A percentile compares a stretch with the other conserved stretches of the same genome.
phyloP scores from a whole-genome alignment of 2,329 filamentous ascomycete species.

The Sclerotinia spermophila region DNA sequence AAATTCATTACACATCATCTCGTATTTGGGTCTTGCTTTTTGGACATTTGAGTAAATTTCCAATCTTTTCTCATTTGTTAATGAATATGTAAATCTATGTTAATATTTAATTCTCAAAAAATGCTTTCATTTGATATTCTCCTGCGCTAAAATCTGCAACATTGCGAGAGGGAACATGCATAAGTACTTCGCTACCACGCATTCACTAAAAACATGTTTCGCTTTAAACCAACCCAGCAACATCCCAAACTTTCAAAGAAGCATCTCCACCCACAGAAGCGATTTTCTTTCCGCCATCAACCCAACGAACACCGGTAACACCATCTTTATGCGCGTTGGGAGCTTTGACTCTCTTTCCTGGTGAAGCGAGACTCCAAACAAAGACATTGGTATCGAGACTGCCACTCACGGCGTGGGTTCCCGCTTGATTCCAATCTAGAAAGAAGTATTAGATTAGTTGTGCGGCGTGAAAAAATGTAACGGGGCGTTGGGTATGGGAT shows the following conservation, averaged over 20 bases:
- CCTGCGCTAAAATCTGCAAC: neutral
- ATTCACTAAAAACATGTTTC: neutral
- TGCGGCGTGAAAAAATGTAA: neutral
- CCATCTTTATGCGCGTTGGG: conserved; percentile 94
- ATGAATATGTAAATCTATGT: neutral
- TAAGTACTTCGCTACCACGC: neutral
- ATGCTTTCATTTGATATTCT: neutral
- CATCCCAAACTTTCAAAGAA: conserved; percentile 83
- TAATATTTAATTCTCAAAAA: neutral
- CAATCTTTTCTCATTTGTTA: neutral
- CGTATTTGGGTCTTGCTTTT: neutral
- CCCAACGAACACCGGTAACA: conserved; percentile 83
- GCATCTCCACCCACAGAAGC: conserved; percentile 83
- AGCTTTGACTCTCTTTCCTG: conserved; percentile 78
- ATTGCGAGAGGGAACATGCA: conserved; percentile 5
- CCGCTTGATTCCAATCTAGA: conserved; percentile 69
- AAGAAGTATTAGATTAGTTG: conserved; percentile 1
- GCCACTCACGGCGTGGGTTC: conserved; percentile 77
- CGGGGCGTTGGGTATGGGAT: neutral
- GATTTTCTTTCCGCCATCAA: conserved; percentile 61
- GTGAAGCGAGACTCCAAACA: conserved; percentile 82
- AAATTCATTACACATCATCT: neutral
- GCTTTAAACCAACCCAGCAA: conserved; percentile 51
- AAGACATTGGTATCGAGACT: conserved; percentile 88
- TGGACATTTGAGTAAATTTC: neutral